A percentile compares a stretch with the other conserved stretches of the same genome.
Evolutionary conservation across 306 rosid genomes (phyloP).

Genomic region (Quercus suber): DNA sequence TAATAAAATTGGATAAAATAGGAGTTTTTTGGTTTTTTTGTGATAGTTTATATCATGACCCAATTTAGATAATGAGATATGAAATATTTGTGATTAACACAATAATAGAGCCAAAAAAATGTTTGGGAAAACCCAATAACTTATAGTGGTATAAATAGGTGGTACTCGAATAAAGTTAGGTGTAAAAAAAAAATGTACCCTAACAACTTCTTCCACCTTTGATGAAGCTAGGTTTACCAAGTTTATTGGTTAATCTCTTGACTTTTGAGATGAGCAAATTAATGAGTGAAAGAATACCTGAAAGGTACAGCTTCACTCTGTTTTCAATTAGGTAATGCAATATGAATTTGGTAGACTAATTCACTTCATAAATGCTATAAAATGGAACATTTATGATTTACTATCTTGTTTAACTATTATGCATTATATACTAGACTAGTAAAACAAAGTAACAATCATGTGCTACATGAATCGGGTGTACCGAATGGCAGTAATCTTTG

Average conservation of each 20-base stretch:
- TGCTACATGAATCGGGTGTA: neutral
- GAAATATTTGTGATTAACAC: too few relatives aligned
- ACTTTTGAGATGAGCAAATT: slow-evolving; percentile 45
- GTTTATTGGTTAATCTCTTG: slow-evolving; percentile 59
- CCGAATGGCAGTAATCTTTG: neutral
- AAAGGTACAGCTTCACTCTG: slow-evolving; percentile 48
- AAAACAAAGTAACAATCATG: neutral
- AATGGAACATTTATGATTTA: neutral
- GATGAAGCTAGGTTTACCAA: slow-evolving; percentile 80
- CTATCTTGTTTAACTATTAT: neutral
- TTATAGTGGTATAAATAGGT: too few relatives aligned
- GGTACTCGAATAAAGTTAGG: too few relatives aligned
- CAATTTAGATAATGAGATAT: too few relatives aligned
- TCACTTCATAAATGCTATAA: too few relatives aligned
- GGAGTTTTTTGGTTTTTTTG: too few relatives aligned
- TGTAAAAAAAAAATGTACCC: too few relatives aligned
- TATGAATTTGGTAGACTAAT: neutral
- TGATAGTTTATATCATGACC: too few relatives aligned
- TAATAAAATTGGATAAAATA: too few relatives aligned
- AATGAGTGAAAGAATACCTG: slow-evolving; percentile 50
- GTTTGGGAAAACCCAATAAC: too few relatives aligned
- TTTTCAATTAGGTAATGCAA: neutral
- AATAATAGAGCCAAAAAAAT: too few relatives aligned
- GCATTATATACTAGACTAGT: neutral
- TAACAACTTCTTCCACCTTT: slow-evolving; percentile 49